Conservation (phyloP, 202 grass and related monocot genomes). For the Miscanthus sacchariflorus region DNA sequence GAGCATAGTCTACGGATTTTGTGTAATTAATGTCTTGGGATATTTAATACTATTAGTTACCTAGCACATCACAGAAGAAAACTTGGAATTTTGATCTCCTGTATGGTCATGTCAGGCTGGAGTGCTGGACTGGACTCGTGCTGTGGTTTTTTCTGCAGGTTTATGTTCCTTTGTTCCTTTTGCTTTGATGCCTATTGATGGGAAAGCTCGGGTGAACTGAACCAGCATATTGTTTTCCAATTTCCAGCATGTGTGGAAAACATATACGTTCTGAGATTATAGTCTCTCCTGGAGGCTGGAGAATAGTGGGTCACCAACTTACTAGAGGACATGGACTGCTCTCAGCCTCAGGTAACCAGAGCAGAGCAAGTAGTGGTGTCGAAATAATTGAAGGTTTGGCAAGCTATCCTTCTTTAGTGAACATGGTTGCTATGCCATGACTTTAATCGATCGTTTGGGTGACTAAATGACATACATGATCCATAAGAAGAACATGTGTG, state of each 20-base stretch:
- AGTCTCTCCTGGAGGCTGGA: too few relatives aligned
- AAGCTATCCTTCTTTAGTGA: background rate
- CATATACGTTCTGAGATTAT: too few relatives aligned
- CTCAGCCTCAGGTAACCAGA: background rate
- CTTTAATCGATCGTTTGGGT: too few relatives aligned
- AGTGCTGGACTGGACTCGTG: background rate
- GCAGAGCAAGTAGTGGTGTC: background rate
- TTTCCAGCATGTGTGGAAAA: conserved; percentile 29
- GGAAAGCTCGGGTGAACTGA: conserved; percentile 21
- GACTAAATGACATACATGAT: too few relatives aligned
- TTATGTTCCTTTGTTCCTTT: background rate
- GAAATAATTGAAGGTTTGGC: background rate
- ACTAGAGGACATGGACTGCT: background rate
- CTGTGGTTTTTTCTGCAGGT: background rate
- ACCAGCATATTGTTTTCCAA: conserved; percentile 1
- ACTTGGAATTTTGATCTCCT: conserved; percentile 27
- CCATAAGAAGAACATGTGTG: too few relatives aligned
- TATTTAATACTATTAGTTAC: background rate
- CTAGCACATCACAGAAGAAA: conserved; percentile 35
- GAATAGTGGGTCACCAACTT: too few relatives aligned
- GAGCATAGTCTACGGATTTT: background rate
- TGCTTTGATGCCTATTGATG: conserved; percentile 13
- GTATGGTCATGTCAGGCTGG: conserved; percentile 44
- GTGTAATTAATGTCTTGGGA: background rate
- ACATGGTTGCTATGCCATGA: too few relatives aligned